Conservation (phyloP, 495 filamentous ascomycete genomes). For the Daldinia caldariorum region DNA sequence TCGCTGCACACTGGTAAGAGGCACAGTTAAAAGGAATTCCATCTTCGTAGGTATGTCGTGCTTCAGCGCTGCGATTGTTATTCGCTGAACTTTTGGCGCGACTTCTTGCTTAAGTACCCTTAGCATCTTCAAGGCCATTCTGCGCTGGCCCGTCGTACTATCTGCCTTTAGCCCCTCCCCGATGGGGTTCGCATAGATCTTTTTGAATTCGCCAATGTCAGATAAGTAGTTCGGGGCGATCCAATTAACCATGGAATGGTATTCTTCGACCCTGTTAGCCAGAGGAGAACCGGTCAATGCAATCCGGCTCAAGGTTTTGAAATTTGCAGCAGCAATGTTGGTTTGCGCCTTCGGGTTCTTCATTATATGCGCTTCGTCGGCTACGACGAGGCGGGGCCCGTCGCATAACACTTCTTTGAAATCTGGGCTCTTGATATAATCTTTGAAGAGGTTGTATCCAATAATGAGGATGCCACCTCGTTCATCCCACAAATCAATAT, state of each 20-base stretch:
- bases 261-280: constrained; percentile 83
- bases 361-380: constrained; percentile 86
- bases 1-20: constrained; percentile 72
- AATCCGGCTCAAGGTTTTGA: constrained; percentile 77
- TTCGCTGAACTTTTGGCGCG: constrained; percentile 80
- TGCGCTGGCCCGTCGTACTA: constrained; percentile 62
- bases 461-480: constrained; percentile 79
- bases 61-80: constrained; percentile 71
- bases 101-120: constrained; percentile 76
- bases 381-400: constrained; percentile 78
- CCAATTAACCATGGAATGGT: constrained; percentile 89
- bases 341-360: constrained; percentile 70
- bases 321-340: constrained; percentile 60
- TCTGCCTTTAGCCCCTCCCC: constrained; percentile 72
- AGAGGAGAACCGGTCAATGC: constrained; percentile 90
- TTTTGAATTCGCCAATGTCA: constrained; percentile 68
- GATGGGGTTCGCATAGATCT: constrained; percentile 77
- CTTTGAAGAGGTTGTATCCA: constrained; percentile 73
- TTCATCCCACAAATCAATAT: constrained; percentile 66
- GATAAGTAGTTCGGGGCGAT: constrained; percentile 82
- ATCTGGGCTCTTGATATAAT: constrained; percentile 41
- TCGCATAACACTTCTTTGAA: constrained; percentile 59
- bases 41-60: constrained; percentile 73
- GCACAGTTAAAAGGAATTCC: constrained; percentile 82
- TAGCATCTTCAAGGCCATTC: constrained; percentile 70